Evolutionary conservation across 345 rosid species (phyloP), one percentile per base, ranked within the genome.

Genomic region (Isatis tinctoria): DNA sequence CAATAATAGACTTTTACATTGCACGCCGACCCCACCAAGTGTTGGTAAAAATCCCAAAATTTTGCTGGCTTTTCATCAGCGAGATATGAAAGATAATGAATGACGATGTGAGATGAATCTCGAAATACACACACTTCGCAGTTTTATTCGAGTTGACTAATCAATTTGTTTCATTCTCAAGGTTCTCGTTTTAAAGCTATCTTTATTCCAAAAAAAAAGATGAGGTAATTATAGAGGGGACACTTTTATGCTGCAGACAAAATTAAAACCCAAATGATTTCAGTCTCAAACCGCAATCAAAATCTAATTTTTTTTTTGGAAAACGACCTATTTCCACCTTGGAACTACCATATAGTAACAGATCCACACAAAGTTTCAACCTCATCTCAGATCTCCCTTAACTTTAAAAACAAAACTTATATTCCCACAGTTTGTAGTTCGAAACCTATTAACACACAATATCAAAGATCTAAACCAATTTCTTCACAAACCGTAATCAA

Each of bases 11-110:
- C 43, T 43, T 27, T 43, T 16, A 36, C 60, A 60, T 48, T 60
- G 75, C 68, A 72, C 52, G 75, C 75, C 75, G 68, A 37, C 68
- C 68, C 68, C 40, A 71, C 52, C 60, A 60, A 37, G 30, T 48
- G n/a, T 36, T 48, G 60, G 68, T 60, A 47, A 56, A 69, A 67
- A 6, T 10, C 26, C 4, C 4, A 27, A 47, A 3, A 32, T 56
- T 56, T 59, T 69, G 20, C 27, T 59, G 74, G 18, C 47, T 57
- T 40, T 43, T 43, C 40, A 27, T 53, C 51, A 39, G 39, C 43
- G 2, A 49, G 2, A 18, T 61, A 8, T 40, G 48, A 24, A 40
- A 61, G 36, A 41, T 35, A 61, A 22, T 10, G n/a, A 22, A 10
- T 51, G 30, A 22, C 3, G n/a, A 13, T 10, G 18, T 65, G 18